These are phyloP conservation scores for Lupinus albus DNA, from an alignment of 306 rosid genomes.

Conservation along the genomic window DNA sequence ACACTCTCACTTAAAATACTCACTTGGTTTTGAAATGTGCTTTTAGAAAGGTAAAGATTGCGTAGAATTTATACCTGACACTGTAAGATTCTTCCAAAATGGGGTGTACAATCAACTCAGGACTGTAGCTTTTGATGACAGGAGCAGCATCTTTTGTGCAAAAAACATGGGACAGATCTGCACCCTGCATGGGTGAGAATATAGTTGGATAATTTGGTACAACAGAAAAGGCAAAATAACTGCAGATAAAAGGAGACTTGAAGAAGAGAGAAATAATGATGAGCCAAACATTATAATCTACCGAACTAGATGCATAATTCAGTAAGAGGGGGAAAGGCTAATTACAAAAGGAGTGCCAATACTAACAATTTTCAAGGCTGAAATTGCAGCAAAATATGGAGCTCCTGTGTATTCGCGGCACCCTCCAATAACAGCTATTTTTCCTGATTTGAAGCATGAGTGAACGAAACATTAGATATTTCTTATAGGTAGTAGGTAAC, in stretches of 20 bases:
- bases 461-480: constrained; percentile 22
- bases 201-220: constrained; percentile 8
- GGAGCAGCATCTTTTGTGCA: constrained; percentile 92
- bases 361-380: constrained; percentile 85
- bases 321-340: neutral
- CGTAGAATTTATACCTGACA: constrained; percentile 53
- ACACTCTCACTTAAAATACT: constrained; percentile 26
- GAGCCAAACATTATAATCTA: constrained; percentile 12
- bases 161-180: constrained; percentile 92
- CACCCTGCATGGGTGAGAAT: constrained; percentile 60
- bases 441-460: constrained; percentile 63
- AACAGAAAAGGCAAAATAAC: constrained; percentile 23
- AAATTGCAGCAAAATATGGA: constrained; percentile 93
- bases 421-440: constrained; percentile 88
- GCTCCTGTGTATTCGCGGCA: constrained; percentile 99
- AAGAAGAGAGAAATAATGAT: neutral
- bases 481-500: neutral
- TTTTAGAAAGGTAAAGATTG: constrained; percentile 27
- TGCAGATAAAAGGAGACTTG: neutral
- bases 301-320: constrained; percentile 10
- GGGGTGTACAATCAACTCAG: constrained; percentile 90
- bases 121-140: constrained; percentile 87
- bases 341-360: neutral
- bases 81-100: constrained; percentile 81
- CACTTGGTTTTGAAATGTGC: constrained; percentile 15